These are phyloP conservation scores for Lactarius quietus DNA, from an alignment of 768 basidiomycete genomes.

Conservation along the genomic window DNA sequence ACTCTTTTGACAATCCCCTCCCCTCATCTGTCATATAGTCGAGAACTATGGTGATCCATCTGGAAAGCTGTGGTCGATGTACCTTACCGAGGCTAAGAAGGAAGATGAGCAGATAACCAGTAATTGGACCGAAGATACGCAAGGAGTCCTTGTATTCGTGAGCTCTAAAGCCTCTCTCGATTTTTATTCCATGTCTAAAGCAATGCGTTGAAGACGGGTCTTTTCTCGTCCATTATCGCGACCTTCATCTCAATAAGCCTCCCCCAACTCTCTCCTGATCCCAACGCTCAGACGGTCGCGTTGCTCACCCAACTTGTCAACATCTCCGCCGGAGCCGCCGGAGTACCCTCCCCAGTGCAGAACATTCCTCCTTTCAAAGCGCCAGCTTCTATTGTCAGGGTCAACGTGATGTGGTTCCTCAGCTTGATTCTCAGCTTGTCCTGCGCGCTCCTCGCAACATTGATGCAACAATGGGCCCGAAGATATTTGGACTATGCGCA, in stretches of 20 bases:
- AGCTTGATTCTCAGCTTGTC: too few species aligned
- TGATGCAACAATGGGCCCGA: too few species aligned
- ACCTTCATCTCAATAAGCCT: slow-evolving; percentile 4
- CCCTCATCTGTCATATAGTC: not conserved
- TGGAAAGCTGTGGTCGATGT: slow-evolving; percentile 1
- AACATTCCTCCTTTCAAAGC: too few species aligned
- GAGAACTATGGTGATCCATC: not conserved
- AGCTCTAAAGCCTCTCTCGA: not conserved
- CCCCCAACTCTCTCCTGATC: not conserved
- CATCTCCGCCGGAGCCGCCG: too few species aligned
- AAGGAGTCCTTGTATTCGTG: not conserved
- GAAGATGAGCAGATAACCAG: not conserved
- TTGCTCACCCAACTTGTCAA: not conserved
- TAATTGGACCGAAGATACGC: not conserved
- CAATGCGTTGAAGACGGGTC: not conserved
- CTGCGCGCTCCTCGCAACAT: too few species aligned
- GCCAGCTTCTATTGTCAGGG: too few species aligned
- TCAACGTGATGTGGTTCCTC: too few species aligned
- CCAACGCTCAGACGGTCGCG: not conserved
- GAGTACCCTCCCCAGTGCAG: too few species aligned
- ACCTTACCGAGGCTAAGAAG: not conserved
- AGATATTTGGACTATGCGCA: too few species aligned
- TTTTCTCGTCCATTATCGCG: not conserved
- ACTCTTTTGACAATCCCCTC: not conserved
- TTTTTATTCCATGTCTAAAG: too few species aligned